Evolutionary conservation across 2,329 filamentous ascomycete species (phyloP), one percentile per base, ranked within the genome.

Genomic region (Xylariaceae sp.): DNA sequence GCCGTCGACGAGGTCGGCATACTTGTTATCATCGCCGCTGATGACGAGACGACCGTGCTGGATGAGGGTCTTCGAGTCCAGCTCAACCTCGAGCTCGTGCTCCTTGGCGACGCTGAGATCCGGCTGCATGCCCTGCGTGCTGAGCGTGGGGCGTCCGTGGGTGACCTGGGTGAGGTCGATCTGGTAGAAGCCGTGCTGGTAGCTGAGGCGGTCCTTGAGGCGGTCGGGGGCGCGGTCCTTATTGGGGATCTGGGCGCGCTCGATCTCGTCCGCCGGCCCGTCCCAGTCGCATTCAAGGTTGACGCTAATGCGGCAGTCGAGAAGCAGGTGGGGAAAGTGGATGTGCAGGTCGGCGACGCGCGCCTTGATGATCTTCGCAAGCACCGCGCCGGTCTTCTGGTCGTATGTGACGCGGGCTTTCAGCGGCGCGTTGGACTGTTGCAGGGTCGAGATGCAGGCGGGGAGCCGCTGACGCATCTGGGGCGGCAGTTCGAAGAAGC

Each of bases 81-180:
- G 72, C 70, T 95, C 91, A 46, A 96, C 81, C 69, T 96, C 91
- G 6, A 95, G 80, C 74, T 96, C 91, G 68, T 93, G 90, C 61
- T 89, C 88, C 64, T 90, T 91, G 53, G 82, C 79, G 0, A 67
- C 57, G 23, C 74, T 75, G 10, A 74, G 70, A 20, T 73, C 65
- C 26, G 74, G 75, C 71, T 80, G 66, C 4, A 63, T 21, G 6
- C 70, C 73, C 21, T 66, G 63, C 26, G 66, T 63, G 5, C 69
- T 68, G 48, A 80, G 81, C 10, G 86, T 89, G 42, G 57, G 62
- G 21, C 67, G 65, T 2, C 69, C 70, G 52, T 81, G 82, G 14
- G 86, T 89, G 44, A 99, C 95, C 72, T 97, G 93, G 0, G 95
- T 99, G 48, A 99, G 78, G 74, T 99, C 95, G 65, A 99, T 83